A percentile compares a stretch with the other conserved stretches of the same genome.
Conservation (phyloP, 83 land plant genomes). For the Isoetes engelmannii region DNA sequence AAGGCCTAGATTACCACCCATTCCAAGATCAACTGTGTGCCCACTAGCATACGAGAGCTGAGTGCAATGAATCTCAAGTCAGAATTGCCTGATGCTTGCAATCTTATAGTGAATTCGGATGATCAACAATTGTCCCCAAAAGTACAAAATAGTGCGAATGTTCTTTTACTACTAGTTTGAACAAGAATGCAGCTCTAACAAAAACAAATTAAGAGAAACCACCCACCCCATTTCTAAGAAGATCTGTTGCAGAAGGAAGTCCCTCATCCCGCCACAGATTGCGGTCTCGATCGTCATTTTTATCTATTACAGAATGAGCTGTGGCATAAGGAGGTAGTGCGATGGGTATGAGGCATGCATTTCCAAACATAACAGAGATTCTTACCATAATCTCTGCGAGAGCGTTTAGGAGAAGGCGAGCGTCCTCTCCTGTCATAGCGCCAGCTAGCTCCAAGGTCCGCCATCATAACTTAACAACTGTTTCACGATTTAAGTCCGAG, state of each 20-base stretch:
- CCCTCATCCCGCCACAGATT: slow-evolving; percentile 3
- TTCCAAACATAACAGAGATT: not conserved
- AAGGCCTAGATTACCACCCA: too few species aligned
- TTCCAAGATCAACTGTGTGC: too few species aligned
- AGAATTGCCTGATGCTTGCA: not conserved
- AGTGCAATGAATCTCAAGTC: not conserved
- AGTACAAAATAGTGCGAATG: not conserved
- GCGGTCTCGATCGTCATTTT: slow-evolving; percentile 1
- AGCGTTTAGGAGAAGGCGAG: not conserved
- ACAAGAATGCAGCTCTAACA: not conserved
- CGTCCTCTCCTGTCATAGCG: not conserved
- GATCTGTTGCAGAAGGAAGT: not conserved
- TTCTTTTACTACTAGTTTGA: not conserved
- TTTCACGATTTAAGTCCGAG: too few species aligned
- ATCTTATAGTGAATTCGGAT: not conserved
- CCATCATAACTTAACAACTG: not conserved
- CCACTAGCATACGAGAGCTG: too few species aligned
- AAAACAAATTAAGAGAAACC: not conserved
- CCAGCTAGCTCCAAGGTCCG: slow-evolving; percentile 4
- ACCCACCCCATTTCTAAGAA: slow-evolving; percentile 4
- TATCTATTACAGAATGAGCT: not conserved
- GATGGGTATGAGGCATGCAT: not conserved
- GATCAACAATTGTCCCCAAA: not conserved
- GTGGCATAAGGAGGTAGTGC: not conserved
- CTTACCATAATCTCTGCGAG: slow-evolving; percentile 3